Base-by-base conservation (phyloP, 1,139 yeast genomes). In the Magnusiomyces tetraspermus region DNA sequence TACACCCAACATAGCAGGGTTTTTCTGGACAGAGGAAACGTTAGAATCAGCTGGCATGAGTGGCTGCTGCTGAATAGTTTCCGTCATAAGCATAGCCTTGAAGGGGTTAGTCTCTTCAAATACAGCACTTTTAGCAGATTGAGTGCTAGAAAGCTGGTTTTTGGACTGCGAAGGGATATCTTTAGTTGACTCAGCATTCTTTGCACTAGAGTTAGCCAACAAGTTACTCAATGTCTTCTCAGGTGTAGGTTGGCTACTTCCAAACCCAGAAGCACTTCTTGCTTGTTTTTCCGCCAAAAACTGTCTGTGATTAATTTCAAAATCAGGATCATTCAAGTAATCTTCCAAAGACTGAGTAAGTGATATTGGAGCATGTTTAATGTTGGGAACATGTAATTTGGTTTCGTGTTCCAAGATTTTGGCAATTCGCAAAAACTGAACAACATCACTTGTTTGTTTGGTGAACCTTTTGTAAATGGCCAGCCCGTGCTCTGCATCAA, bases 281-380 rank as follows among this genome's bases (percentile, higher is more conserved):
- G 69, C 74, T 53, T 74, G 75, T 64, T 75, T 82, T 62, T 85
- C 94, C 3, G 79, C 79, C 58, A 88, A 67, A 63, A 85, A 88
- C 63, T 86, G 95, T 57, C 81, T 73, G 67, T 95, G 79, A 65
- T 87, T 88, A 10, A 72, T 70, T 62, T 87, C 96, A 67, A 86
- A 87, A 63, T 83, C 85, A n/a, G 87, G 87, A 66, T 85, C 96
- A 63, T 82, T 78, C 61, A 92, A 72, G 67, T 92, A 94, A 61
- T 90, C 97, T 64, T 88, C 95, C 54, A 92, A 76, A 15, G 95
- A 84, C 43, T 83, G 77, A 8, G 96, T 85, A 61, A 92, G 76
- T 28, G 96, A 94, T 1, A 97, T 90, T 15, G 97, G 97, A 0
- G 97, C 97, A 69, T 92, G 98, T 67, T 88, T 88, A 57, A 92